Evolutionary conservation across 192 early-diverging fungal genomes (phyloP), one percentile per base, ranked within the genome.

Genomic region (Entrophospora sp.): DNA sequence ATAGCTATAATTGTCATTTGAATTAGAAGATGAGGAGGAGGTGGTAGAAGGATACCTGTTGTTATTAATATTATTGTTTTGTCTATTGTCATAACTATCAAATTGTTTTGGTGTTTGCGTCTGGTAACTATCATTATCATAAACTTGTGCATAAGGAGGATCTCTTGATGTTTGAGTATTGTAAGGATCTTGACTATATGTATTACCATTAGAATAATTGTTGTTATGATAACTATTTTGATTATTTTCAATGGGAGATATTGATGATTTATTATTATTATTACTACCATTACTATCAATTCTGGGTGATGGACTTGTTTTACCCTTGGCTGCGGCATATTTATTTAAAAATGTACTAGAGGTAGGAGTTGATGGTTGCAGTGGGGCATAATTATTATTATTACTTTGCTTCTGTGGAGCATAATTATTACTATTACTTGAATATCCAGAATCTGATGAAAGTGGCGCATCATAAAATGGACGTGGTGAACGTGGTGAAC

Each of bases 391-490:
- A 40, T 9, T 9, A 48, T 18, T 18, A 18, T 18, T 5, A 48
- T 48, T 48, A 18, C 10, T 18, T 18, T 48, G 20, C 20, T 48
- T 48, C 9, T 48, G 9, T 5, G 8, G 38, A 40, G 38, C 14
- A 44, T 51, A 24, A 22, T 51, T 48, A 16, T 5, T 28, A 13
- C 45, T n/a, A 18, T 24, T n/a, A 46, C 42, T 48, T 16, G 61
- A 62, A 46, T 62, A 62, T 18, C 61, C 61, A 25, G 61, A 20
- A 40, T 62, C 44, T 14, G 44, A 18, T 9, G 61, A 43, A 13
- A 27, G 46, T 43, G 38, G 35, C 4, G 35, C 24, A 61, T 35
- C 58, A 45, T 62, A 45, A 35, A 24, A 43, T 12, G 61, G 46
- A 30, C 20, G 61, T 9, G 61, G 42, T 62, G 20, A 8, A 2